phyloP scores from a whole-genome alignment of 345 rosid genomes.

The Cochlearia excelsa region DNA sequence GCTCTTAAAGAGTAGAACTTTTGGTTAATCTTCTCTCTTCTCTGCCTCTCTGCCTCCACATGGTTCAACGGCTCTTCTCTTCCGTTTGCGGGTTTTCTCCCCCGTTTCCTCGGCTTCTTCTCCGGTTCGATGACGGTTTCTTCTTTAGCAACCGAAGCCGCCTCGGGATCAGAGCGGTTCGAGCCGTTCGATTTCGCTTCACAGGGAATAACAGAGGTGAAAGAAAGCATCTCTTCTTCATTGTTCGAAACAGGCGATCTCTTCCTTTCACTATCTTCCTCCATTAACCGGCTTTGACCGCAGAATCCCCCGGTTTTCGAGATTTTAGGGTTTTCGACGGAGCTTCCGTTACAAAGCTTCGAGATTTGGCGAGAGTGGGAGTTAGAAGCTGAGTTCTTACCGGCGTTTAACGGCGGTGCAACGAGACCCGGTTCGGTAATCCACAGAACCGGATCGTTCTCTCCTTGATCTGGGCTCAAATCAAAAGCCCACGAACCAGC shows the following conservation, averaged over 20 bases:
- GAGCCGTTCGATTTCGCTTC: conserved; percentile 63
- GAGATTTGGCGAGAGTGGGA: conserved; percentile 32
- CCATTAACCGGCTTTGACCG: conserved; percentile 25
- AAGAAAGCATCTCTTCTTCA: conserved; percentile 82
- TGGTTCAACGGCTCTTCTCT: conserved; percentile 96
- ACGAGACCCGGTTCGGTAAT: conserved; percentile 42
- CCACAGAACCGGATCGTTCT: conserved; percentile 77
- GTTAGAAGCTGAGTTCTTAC: conserved; percentile 29
- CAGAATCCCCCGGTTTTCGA: conserved; percentile 31
- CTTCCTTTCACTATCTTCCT: conserved; percentile 48
- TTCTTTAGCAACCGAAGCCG: conserved; percentile 71
- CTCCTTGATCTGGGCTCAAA: conserved; percentile 60
- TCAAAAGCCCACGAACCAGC: conserved; percentile 49
- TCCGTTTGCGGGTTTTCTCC: too few relatives aligned
- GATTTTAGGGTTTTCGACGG: conserved; percentile 21
- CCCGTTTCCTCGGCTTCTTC: conserved; percentile 79
- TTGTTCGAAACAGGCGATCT: conserved; percentile 58
- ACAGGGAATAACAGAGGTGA: conserved; percentile 55
- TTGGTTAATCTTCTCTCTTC: conserved; percentile 95
- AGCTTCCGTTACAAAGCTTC: conserved; percentile 48
- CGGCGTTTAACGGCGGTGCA: neutral
- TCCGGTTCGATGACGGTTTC: conserved; percentile 60
- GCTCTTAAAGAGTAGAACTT: conserved; percentile 81
- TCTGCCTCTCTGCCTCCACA: conserved; percentile 96
- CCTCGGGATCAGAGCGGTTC: conserved; percentile 80